These are phyloP conservation scores for Moelleriella libera DNA, from an alignment of 2,329 filamentous ascomycete genomes.

Conservation along the genomic window DNA sequence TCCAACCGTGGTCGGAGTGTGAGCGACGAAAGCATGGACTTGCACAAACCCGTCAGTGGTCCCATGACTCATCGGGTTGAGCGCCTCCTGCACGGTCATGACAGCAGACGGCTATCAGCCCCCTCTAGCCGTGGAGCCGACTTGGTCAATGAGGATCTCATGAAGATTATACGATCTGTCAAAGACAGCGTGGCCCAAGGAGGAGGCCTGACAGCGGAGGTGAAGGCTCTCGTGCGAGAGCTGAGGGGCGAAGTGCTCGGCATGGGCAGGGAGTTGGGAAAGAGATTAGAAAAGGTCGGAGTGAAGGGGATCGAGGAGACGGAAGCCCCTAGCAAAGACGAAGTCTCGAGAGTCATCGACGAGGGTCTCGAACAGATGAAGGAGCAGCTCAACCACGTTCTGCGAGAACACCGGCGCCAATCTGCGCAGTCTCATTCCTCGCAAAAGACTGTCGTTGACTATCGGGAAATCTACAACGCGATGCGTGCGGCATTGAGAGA, in stretches of 20 bases:
- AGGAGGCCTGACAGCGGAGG: slow-evolving; percentile 79
- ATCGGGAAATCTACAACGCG: slow-evolving; percentile 74
- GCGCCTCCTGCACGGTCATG: slow-evolving; percentile 27
- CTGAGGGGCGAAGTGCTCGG: slow-evolving; percentile 83
- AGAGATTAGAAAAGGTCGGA: slow-evolving; percentile 63
- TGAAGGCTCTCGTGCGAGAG: slow-evolving; percentile 81
- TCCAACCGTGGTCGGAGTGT: slow-evolving; percentile 1
- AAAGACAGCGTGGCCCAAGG: slow-evolving; percentile 85
- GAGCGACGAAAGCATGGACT: slow-evolving; percentile 12
- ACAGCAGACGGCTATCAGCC: slow-evolving; percentile 29
- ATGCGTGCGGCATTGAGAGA: slow-evolving; percentile 63
- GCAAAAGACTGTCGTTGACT: slow-evolving; percentile 50
- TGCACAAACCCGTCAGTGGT: slow-evolving; percentile 13
- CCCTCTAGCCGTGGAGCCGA: slow-evolving; percentile 29
- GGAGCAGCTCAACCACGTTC: slow-evolving; percentile 66
- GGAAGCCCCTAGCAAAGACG: slow-evolving; percentile 45
- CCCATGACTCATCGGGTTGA: slow-evolving; percentile 27
- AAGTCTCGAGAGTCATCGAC: slow-evolving; percentile 64
- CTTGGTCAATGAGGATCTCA: slow-evolving; percentile 60
- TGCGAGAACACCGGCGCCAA: slow-evolving; percentile 60
- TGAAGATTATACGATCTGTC: slow-evolving; percentile 71
- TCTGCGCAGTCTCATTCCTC: slow-evolving; percentile 50
- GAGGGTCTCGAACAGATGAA: slow-evolving; percentile 71
- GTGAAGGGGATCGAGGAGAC: slow-evolving; percentile 28
- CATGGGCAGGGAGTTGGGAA: slow-evolving; percentile 84